Base-by-base conservation (phyloP, 2,329 filamentous ascomycete species). In the Boeremia lycopersici region DNA sequence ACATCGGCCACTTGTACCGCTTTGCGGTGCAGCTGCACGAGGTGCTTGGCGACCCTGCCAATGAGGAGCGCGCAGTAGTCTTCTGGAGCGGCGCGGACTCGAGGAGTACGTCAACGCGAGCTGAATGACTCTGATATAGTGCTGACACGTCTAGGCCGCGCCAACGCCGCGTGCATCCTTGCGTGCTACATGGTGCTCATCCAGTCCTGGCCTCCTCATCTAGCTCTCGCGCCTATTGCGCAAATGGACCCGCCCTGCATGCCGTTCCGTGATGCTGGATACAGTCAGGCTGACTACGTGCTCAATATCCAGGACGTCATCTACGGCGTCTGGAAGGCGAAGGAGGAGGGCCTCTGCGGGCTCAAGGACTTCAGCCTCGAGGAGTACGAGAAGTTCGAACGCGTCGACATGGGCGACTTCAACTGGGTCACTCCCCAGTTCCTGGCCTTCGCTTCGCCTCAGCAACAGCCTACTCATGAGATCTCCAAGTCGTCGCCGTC, bases 141-240 rank as follows among this genome's bases (percentile, higher is more conserved):
- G 56, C 60, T 73, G 40, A 74, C 61, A 49, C 40, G 29, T 23
- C 25, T 55, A 93, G 89, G 89, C 74, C 89, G 95, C 73, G 90
- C 90, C 63, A 99, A 99, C 77, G 92, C 95, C 42, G 92, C 95
- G 26, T 97, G 93, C 74, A 84, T 99, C 70, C 85, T 99, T 40
- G 93, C 95, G 49, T 96, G 92, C 80, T 99, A 99, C 79, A 98
- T 99, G 93, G 93, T 99, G 38, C 80, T 99, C 62, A 96, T 99
- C 67, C 95, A 99, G 78, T 91, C 90, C 36, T 99, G 95, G 95
- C 91, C 95, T 41, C 95, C 95, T 47, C 95, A 99, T 80, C 81
- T 98, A 67, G 95, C 95, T 30, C 84, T 99, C 36, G 93, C 93
- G 11, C 95, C 95, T 12, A 96, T 99, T 71, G 91, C 95, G 6